These are phyloP conservation scores for Dendrobium officinale DNA, from an alignment of 106 monocot genomes.

Conservation along the genomic window DNA sequence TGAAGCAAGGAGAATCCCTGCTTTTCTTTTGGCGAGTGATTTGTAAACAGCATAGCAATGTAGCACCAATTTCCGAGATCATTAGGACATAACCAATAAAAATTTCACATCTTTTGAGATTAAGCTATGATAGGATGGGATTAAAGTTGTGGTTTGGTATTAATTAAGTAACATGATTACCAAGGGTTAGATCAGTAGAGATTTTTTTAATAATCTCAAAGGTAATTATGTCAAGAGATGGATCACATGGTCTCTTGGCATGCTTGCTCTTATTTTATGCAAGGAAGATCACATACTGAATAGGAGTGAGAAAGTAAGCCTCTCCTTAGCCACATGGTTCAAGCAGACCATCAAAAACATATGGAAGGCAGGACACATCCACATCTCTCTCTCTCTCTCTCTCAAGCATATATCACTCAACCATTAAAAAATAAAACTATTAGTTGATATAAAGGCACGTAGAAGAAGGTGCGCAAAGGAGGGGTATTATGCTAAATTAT, in stretches of 20 bases:
- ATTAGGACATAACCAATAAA: not conserved
- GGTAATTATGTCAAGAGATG: slow-evolving; percentile 1
- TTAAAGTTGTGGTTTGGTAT: not conserved
- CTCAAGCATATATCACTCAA: no score
- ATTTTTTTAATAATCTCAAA: slow-evolving; percentile 3
- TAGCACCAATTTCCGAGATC: not conserved
- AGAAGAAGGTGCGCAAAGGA: not conserved
- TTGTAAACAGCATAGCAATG: not conserved
- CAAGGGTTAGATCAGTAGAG: not conserved
- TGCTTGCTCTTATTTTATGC: slow-evolving; percentile 6
- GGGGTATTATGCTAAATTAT: no score
- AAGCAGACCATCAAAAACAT: not conserved
- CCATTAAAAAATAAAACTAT: no score
- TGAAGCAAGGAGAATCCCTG: not conserved
- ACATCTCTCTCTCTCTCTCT: not conserved
- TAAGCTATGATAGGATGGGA: not conserved
- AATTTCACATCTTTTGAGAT: slow-evolving; percentile 9
- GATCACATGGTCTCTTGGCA: slow-evolving; percentile 7
- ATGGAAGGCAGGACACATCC: not conserved
- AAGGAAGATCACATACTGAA: not conserved
- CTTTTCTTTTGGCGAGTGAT: not conserved
- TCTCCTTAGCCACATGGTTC: not conserved
- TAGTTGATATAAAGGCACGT: not conserved
- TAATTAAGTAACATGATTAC: not conserved
- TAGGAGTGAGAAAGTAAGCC: not conserved